Evolutionary conservation across 2,329 filamentous ascomycete genomes (phyloP), one percentile per base, ranked within the genome.

Genomic region (Fusarium sp.): DNA sequence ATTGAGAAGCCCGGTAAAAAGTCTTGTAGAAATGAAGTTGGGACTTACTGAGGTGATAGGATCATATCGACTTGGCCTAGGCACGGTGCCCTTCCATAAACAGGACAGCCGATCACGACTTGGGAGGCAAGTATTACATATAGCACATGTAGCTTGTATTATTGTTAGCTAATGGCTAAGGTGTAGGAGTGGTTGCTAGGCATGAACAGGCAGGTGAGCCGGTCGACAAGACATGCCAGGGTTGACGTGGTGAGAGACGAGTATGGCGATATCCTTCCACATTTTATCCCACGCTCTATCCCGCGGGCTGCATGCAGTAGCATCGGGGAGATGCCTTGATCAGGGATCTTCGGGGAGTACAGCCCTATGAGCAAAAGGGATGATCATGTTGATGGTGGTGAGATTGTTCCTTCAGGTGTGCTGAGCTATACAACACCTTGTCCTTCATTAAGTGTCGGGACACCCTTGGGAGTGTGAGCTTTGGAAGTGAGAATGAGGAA

Each of bases 271-370:
- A 61, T 51, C n/a, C 7, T 45, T 18, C 45, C 40, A 42, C 49
- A n/a, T 18, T 47, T 49, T 22, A n/a, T 51, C 48, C 48, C 24
- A 52, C 49, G n/a, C 24, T 20, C 10, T 5, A 53, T 53, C 24
- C 34, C 29, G 25, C 30, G 22, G 27, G 6, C 24, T 48, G 18
- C 34, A 53, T 45, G 42, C 41, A 59, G 41, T 5, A 18, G 29
- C 20, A 27, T 56, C 42, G 54, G 40, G 14, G 52, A 24, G 20
- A 20, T 20, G 34, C n/a, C 24, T 32, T 18, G 14, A 30, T 34
- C 60, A 61, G 41, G 64, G 64, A 51, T 51, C 9, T 47, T 71
- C 68, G 68, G 68, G 64, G 68, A 71, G 68, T 71, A 49, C 68
- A 69, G 68, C 68, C 60, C 51, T 65, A 60, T 41, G 40, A n/a